Percentiles rank a stretch among this genome's conserved stretches.
Evolutionary conservation across 352 stramenopile species (phyloP).

Genomic region (Pythium chondricola): DNA sequence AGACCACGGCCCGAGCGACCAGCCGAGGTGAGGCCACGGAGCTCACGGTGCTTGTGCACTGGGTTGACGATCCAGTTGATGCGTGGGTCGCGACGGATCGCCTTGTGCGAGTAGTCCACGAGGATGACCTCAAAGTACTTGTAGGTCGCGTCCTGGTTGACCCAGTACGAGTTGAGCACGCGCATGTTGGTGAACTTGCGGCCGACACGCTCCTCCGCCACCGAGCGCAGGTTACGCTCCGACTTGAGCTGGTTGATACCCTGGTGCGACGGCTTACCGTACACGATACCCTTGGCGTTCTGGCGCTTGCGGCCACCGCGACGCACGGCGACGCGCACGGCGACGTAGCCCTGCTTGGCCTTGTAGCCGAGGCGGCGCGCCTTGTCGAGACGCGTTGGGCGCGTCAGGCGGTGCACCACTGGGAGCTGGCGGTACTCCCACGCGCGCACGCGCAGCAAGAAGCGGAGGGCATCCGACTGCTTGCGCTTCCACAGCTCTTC

Average conservation of each 20-base stretch:
- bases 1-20: conserved; percentile 96
- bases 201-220: conserved; percentile 98
- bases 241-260: conserved; percentile 99
- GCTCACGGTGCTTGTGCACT: conserved; percentile 99
- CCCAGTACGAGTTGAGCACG: conserved; percentile 99
- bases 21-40: conserved; percentile 97
- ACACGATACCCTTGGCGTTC: conserved; percentile 99
- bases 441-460: conserved; percentile 97
- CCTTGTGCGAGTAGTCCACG: conserved; percentile 97
- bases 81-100: conserved; percentile 97
- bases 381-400: conserved; percentile 98
- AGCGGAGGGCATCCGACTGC: conserved; percentile 99
- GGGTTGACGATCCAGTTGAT: conserved; percentile 99
- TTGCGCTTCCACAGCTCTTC: conserved; percentile 99
- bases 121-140: conserved; percentile 99
- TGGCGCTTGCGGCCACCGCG: conserved; percentile 98
- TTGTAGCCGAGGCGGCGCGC: conserved; percentile 99
- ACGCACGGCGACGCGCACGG: conserved; percentile 97
- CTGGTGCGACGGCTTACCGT: conserved; percentile 99
- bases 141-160: conserved; percentile 99
- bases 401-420: conserved; percentile 93
- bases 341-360: conserved; percentile 99
- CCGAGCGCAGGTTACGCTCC: conserved; percentile 95
- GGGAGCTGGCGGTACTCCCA: conserved; percentile 99
- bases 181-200: conserved; percentile 97